phyloP scores from a whole-genome alignment of 2,329 filamentous ascomycete species.

The Epichloe coenophiala region DNA sequence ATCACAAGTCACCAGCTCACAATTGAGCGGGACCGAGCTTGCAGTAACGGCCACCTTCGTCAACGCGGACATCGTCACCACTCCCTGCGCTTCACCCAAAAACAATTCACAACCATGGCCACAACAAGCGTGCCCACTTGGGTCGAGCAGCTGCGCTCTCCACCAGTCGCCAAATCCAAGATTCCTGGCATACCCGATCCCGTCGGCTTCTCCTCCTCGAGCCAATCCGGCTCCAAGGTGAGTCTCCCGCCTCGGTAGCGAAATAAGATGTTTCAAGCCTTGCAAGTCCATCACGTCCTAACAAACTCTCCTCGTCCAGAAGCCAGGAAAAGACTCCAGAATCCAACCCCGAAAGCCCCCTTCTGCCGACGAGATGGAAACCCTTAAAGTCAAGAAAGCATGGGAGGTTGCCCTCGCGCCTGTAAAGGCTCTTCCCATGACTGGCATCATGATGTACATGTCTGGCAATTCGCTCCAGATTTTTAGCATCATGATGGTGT shows the following conservation, averaged over 20 bases:
- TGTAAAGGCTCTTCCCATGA: slow-evolving; percentile 93
- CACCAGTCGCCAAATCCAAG: slow-evolving; percentile 54
- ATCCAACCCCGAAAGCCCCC: slow-evolving; percentile 48
- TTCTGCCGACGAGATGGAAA: slow-evolving; percentile 78
- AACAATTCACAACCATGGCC: slow-evolving; percentile 8
- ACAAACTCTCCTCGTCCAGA: slow-evolving; percentile 19
- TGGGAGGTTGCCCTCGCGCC: slow-evolving; percentile 95
- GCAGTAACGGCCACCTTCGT: not conserved
- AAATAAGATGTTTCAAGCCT: not conserved
- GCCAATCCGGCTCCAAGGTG: slow-evolving; percentile 44
- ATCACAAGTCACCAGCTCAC: no score
- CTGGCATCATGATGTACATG: slow-evolving; percentile 99
- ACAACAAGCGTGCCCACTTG: slow-evolving; percentile 50
- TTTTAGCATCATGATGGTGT: slow-evolving; percentile 99
- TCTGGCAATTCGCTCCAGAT: slow-evolving; percentile 96
- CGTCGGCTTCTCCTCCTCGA: slow-evolving; percentile 62
- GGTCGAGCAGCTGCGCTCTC: slow-evolving; percentile 66
- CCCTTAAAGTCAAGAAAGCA: slow-evolving; percentile 92
- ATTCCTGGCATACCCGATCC: slow-evolving; percentile 64
- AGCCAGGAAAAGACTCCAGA: slow-evolving; percentile 38
- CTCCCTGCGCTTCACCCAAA: not conserved
- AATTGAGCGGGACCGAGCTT: not conserved
- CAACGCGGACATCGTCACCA: not conserved
- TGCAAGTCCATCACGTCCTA: not conserved
- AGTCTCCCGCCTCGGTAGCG: not conserved